phyloP scores from a whole-genome alignment of 345 rosid genomes.

The Iberis pinnata region DNA sequence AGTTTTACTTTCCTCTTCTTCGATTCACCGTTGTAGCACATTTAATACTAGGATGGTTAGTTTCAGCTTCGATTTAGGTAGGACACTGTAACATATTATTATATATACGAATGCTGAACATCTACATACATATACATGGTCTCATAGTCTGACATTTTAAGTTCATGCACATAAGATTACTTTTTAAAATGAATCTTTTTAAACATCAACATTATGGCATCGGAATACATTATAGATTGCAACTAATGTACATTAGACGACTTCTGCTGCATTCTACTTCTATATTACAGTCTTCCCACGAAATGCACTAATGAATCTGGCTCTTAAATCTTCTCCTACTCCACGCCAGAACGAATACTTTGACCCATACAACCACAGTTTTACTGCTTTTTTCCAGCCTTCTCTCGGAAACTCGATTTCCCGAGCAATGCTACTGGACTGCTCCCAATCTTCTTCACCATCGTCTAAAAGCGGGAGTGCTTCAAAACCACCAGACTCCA shows the following conservation, averaged over 20 bases:
- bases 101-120: too few relatives aligned
- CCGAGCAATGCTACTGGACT: conserved; percentile 30
- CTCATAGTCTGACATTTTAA: too few relatives aligned
- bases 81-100: too few relatives aligned
- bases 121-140: too few relatives aligned
- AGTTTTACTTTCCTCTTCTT: too few relatives aligned
- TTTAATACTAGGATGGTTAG: too few relatives aligned
- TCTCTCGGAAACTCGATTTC: conserved; percentile 65
- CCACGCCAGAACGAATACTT: conserved; percentile 44
- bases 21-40: too few relatives aligned
- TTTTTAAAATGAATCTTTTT: too few relatives aligned
- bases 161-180: too few relatives aligned
- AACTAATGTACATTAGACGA: conserved; percentile 21
- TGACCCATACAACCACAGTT: conserved; percentile 44
- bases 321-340: conserved; percentile 32
- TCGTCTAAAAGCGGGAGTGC: conserved; percentile 55
- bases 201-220: too few relatives aligned
- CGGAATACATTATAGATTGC: conserved; percentile 5
- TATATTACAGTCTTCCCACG: conserved; percentile 18
- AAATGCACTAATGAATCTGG: conserved; percentile 6
- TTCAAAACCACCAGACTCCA: conserved; percentile 55
- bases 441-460: conserved; percentile 29
- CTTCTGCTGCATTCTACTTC: conserved; percentile 2
- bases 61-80: too few relatives aligned
- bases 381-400: conserved; percentile 47